Conservation (phyloP, 371 early-diverging fungal genomes). For the Mucor ambiguus region DNA sequence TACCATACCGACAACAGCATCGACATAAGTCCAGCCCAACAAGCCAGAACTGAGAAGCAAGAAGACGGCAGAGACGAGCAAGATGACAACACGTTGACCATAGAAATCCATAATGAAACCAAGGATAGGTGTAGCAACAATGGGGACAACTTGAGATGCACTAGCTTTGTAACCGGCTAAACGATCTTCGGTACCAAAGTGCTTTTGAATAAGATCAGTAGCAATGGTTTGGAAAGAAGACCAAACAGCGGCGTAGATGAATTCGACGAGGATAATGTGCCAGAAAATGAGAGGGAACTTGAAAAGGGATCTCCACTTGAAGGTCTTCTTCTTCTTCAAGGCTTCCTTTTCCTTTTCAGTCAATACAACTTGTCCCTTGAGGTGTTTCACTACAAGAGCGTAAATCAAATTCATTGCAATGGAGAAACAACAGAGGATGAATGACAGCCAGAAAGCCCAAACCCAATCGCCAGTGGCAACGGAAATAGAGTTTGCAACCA, state of each 20-base stretch:
- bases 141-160: slow-evolving; percentile 55
- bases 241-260: slow-evolving; percentile 58
- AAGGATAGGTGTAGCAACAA: slow-evolving; percentile 56
- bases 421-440: slow-evolving; percentile 50
- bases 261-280: slow-evolving; percentile 49
- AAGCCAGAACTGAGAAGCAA: slow-evolving; percentile 47
- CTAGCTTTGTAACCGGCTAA: slow-evolving; percentile 59
- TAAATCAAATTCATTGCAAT: slow-evolving; percentile 50
- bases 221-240: slow-evolving; percentile 56
- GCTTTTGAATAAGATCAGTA: slow-evolving; percentile 46
- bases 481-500: slow-evolving; percentile 48
- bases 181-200: slow-evolving; percentile 39
- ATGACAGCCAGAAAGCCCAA: slow-evolving; percentile 55
- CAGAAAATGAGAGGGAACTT: slow-evolving; percentile 55
- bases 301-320: slow-evolving; percentile 43
- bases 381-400: slow-evolving; percentile 41
- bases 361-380: slow-evolving; percentile 33
- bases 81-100: slow-evolving; percentile 48
- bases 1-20: slow-evolving; percentile 52
- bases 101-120: slow-evolving; percentile 57
- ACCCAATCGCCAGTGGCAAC: slow-evolving; percentile 50
- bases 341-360: slow-evolving; percentile 25
- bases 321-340: slow-evolving; percentile 39
- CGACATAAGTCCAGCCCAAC: slow-evolving; percentile 45
- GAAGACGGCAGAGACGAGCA: slow-evolving; percentile 43